phyloP scores from a whole-genome alignment of 495 filamentous ascomycete genomes.

The Aspergillus diversus region DNA sequence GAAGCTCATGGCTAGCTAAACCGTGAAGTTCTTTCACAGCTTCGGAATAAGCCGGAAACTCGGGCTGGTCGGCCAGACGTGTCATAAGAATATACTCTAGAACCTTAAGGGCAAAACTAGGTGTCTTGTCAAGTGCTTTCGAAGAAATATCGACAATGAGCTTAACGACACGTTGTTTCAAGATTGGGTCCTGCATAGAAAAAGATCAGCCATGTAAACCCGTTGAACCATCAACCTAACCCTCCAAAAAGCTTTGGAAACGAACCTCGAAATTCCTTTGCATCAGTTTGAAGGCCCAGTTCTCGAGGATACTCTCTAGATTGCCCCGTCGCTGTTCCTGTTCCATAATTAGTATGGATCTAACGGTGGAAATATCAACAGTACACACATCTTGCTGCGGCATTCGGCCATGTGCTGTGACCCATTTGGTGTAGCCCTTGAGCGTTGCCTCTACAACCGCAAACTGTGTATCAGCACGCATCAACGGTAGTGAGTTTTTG shows the following conservation, averaged over 20 bases:
- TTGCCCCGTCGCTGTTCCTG: conserved; percentile 63
- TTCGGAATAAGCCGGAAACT: conserved; percentile 76
- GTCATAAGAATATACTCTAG: conserved; percentile 89
- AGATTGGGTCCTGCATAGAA: conserved; percentile 70
- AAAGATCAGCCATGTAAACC: conserved; percentile 4
- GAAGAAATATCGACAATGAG: conserved; percentile 84
- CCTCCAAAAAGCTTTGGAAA: neutral
- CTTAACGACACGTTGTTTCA: conserved; percentile 82
- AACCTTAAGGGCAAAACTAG: conserved; percentile 80
- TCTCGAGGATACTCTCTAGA: conserved; percentile 71
- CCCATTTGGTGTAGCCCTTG: conserved; percentile 87
- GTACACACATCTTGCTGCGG: conserved; percentile 57
- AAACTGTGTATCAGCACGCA: conserved; percentile 86
- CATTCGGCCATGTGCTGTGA: conserved; percentile 54
- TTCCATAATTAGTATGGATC: conserved; percentile 19
- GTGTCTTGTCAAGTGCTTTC: conserved; percentile 74
- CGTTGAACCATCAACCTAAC: no score
- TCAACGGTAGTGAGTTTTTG: conserved; percentile 75
- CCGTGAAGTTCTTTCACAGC: conserved; percentile 88
- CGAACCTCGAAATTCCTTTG: conserved; percentile 73
- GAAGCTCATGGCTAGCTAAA: conserved; percentile 81
- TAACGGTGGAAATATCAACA: neutral
- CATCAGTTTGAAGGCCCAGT: conserved; percentile 78
- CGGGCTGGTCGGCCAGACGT: conserved; percentile 67
- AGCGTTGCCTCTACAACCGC: conserved; percentile 89